These are phyloP conservation scores for Penstemon newberryi DNA, from an alignment of 257 asterid species.

Conservation along the genomic window DNA sequence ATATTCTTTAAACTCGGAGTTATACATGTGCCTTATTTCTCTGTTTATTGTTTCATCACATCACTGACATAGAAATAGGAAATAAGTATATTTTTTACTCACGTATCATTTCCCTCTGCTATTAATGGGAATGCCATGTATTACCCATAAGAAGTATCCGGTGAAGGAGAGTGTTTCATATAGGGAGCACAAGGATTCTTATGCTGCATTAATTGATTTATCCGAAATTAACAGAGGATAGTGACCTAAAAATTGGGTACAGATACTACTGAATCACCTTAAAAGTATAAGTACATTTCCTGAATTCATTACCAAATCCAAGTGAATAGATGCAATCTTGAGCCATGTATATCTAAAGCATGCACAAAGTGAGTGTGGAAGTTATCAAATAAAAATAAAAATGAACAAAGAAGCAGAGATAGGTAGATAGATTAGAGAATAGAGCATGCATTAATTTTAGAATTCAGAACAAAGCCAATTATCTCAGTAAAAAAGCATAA, in stretches of 20 bases:
- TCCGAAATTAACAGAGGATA: background rate
- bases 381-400: background rate
- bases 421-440: background rate
- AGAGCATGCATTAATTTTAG: background rate
- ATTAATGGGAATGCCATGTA: background rate
- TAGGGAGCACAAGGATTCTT: too few relatives aligned
- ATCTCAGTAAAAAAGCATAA: too few relatives aligned
- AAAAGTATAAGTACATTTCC: background rate
- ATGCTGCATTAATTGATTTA: background rate
- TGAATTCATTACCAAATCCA: slow-evolving; percentile 1
- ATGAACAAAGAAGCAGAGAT: too few relatives aligned
- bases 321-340: background rate
- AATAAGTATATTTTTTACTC: background rate
- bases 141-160: background rate
- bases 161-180: too few relatives aligned
- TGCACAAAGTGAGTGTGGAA: background rate
- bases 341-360: slow-evolving; percentile 1
- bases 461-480: too few relatives aligned
- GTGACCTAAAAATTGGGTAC: slow-evolving; percentile 3
- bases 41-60: background rate
- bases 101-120: background rate
- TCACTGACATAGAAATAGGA: background rate
- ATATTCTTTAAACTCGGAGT: background rate
- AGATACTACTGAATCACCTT: slow-evolving; percentile 12
- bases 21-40: background rate